Percentiles rank a stretch among this genome's conserved stretches.
Evolutionary conservation across 768 basidiomycete genomes (phyloP).

Genomic region (Tubosaeta sp.): DNA sequence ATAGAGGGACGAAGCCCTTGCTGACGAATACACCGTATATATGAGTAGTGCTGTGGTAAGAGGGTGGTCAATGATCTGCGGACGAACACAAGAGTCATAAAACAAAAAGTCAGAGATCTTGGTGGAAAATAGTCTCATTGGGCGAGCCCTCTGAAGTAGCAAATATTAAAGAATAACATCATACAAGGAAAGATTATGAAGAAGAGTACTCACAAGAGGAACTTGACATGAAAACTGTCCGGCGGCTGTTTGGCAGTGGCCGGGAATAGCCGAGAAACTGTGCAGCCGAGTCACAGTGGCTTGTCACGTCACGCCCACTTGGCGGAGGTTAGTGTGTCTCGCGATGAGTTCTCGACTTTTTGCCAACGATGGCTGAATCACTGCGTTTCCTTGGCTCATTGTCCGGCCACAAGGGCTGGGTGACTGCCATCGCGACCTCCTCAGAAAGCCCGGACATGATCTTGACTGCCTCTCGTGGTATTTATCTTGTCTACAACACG

Average conservation of each 20-base stretch:
- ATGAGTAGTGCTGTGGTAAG: background rate
- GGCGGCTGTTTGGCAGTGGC: background rate
- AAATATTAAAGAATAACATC: slow-evolving; percentile 55
- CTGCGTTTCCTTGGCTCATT: slow-evolving; percentile 90
- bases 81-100: background rate
- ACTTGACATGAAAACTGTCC: background rate
- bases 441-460: slow-evolving; percentile 99
- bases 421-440: slow-evolving; percentile 97
- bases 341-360: slow-evolving; percentile 20
- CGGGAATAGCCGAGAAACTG: slow-evolving; percentile 43
- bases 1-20: background rate
- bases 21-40: background rate
- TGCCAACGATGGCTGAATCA: slow-evolving; percentile 67
- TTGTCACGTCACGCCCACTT: slow-evolving; percentile 58
- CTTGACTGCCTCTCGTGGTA: slow-evolving; percentile 96
- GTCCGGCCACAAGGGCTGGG: slow-evolving; percentile 94
- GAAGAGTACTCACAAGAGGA: slow-evolving; percentile 16
- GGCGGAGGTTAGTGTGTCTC: slow-evolving; percentile 18
- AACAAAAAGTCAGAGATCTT: slow-evolving; percentile 59
- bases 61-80: slow-evolving; percentile 6
- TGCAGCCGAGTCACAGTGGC: slow-evolving; percentile 35
- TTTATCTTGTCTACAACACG: slow-evolving; percentile 16
- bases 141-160: slow-evolving; percentile 61
- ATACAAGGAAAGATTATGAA: slow-evolving; percentile 14
- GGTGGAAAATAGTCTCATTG: slow-evolving; percentile 65